Evolutionary conservation across 78 protist genomes (phyloP).

Genomic region (Chrysochromulina tobinii): DNA sequence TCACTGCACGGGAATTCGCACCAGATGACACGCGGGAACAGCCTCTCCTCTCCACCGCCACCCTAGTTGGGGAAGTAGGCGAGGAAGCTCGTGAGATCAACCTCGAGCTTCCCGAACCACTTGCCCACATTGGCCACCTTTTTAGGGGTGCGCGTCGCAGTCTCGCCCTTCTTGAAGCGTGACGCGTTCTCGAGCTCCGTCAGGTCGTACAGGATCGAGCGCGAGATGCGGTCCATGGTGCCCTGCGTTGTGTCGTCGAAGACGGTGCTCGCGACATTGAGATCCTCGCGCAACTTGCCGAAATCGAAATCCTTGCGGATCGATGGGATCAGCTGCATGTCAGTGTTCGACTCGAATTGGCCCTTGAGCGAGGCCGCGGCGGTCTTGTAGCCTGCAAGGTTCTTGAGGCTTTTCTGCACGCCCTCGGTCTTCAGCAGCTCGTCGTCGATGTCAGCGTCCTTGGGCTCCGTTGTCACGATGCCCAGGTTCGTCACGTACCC

Average conservation of each 20-base stretch:
- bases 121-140: not conserved
- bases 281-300: not conserved
- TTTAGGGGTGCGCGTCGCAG: not conserved
- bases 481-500: not conserved
- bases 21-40: no score
- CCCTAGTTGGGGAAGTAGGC: not conserved
- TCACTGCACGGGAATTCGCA: no score
- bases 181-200: not conserved
- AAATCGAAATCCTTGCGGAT: not conserved
- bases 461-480: not conserved
- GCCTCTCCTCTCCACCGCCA: no score
- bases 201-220: not conserved
- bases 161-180: not conserved
- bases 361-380: not conserved
- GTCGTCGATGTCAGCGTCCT: not conserved
- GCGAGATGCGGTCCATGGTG: not conserved
- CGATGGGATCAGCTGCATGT: not conserved
- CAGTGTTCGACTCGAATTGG: not conserved
- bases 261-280: not conserved
- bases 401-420: not conserved
- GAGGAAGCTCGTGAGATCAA: not conserved
- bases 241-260: not conserved
- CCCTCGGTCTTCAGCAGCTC: not conserved
- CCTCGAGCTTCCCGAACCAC: slow-evolving; percentile 4
- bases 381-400: not conserved